phyloP scores from a whole-genome alignment of 768 basidiomycete genomes.

The Pluteus cervinus region DNA sequence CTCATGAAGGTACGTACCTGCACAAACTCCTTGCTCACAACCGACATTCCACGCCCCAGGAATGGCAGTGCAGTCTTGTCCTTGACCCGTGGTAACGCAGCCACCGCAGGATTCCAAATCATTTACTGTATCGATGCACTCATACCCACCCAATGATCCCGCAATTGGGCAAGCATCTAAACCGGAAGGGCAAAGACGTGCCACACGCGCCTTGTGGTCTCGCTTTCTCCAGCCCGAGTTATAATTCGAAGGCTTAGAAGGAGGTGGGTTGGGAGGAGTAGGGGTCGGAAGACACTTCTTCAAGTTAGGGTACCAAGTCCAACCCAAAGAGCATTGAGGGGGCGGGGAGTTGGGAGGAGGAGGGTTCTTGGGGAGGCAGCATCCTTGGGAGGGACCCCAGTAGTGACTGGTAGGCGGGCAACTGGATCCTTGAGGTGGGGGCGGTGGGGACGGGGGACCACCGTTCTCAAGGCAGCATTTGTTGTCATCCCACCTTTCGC shows the following conservation, averaged over 20 bases:
- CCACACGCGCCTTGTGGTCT: constrained; percentile 29
- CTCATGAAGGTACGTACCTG: constrained; percentile 32
- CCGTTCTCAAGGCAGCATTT: constrained; percentile 10
- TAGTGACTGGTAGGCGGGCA: constrained; percentile 32
- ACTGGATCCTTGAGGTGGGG: constrained; percentile 8
- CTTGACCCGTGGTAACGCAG: constrained; percentile 54
- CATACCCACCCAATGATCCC: constrained; percentile 39
- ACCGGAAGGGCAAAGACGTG: constrained; percentile 44
- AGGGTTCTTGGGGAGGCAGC: constrained; percentile 47
- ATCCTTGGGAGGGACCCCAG: constrained; percentile 40
- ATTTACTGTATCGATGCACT: constrained; percentile 55
- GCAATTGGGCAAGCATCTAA: constrained; percentile 53
- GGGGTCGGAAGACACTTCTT: constrained; percentile 32
- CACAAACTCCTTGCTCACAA: constrained; percentile 53
- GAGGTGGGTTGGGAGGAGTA: constrained; percentile 23
- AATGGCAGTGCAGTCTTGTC: constrained; percentile 70
- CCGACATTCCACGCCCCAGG: constrained; percentile 60
- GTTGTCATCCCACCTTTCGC: constrained; percentile 3
- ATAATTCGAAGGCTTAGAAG: constrained; percentile 15
- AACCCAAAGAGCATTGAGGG: constrained; percentile 42
- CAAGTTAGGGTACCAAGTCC: constrained; percentile 37
- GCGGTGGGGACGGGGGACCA: constrained; percentile 9
- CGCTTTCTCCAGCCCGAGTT: constrained; percentile 6
- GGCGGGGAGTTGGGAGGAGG: constrained; percentile 30
- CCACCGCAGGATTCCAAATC: constrained; percentile 77